Percentiles rank a stretch among this genome's conserved stretches.
Evolutionary conservation across 495 filamentous ascomycete genomes (phyloP).

Genomic region (Penicillium ucsense): DNA sequence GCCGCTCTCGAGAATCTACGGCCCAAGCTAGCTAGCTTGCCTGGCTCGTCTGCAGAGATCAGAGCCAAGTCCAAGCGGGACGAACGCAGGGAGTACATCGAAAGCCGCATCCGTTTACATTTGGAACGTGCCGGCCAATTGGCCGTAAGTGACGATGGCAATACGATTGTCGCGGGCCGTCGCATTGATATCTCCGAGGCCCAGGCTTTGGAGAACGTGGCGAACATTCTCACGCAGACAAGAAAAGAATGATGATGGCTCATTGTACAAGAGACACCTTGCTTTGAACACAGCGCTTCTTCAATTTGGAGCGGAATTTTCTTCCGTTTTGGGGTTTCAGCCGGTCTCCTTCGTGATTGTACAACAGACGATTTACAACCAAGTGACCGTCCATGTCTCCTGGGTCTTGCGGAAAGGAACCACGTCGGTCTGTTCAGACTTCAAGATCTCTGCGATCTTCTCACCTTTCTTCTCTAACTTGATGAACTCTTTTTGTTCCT

Average conservation of each 20-base stretch:
- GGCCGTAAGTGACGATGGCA: constrained; percentile 26
- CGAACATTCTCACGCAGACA: constrained; percentile 32
- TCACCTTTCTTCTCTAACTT: constrained; percentile 52
- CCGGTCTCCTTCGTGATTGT: too few species aligned
- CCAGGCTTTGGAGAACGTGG: constrained; percentile 37
- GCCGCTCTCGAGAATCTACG: constrained; percentile 53
- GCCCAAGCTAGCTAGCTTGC: constrained; percentile 47
- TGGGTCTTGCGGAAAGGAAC: constrained; percentile 63
- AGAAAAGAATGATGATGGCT: constrained; percentile 1
- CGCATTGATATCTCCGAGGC: constrained; percentile 35
- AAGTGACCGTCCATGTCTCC: constrained; percentile 52
- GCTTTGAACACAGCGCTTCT: background rate
- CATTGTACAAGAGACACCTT: too few species aligned
- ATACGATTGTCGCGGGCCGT: constrained; percentile 30
- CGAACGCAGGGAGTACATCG: constrained; percentile 66
- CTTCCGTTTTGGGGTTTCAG: background rate
- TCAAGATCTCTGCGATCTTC: constrained; percentile 43
- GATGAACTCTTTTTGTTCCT: constrained; percentile 46
- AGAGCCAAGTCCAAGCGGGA: constrained; percentile 33
- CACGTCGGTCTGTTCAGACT: constrained; percentile 47
- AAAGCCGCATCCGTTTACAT: constrained; percentile 48
- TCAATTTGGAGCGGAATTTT: constrained; percentile 6
- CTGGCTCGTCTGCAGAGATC: constrained; percentile 18
- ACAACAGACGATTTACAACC: constrained; percentile 17
- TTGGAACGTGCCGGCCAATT: constrained; percentile 37